phyloP scores from a whole-genome alignment of 306 rosid species.

The Notholithocarpus densiflorus region DNA sequence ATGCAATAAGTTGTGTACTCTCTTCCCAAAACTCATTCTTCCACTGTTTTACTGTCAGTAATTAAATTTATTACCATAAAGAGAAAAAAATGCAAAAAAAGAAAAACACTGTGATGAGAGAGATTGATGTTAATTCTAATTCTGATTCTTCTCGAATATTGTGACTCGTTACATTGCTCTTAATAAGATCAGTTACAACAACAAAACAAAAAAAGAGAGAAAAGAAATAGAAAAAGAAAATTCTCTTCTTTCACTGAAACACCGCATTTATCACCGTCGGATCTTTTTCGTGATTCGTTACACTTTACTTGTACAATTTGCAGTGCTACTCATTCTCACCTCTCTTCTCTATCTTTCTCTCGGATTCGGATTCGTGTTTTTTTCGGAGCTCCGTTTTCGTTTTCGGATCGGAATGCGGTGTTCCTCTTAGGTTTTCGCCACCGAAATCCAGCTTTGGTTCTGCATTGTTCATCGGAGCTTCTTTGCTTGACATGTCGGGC shows the following conservation, averaged over 20 bases:
- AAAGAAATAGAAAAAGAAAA: too few relatives aligned
- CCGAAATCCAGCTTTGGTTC: conserved; percentile 11
- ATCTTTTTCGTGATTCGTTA: conserved; percentile 14
- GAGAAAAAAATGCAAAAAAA: neutral
- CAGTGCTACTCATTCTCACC: too few relatives aligned
- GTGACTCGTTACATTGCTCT: conserved; percentile 1
- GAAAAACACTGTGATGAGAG: too few relatives aligned
- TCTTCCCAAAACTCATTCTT: too few relatives aligned
- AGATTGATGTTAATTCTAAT: neutral
- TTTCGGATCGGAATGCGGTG: conserved; percentile 35
- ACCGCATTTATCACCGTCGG: conserved; percentile 17
- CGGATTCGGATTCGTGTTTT: too few relatives aligned
- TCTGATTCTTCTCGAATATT: neutral
- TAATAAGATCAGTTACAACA: neutral
- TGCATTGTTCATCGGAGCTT: conserved; percentile 20
- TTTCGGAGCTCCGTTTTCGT: conserved; percentile 14
- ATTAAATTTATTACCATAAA: neutral
- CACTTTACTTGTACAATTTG: too few relatives aligned
- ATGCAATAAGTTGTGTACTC: too few relatives aligned
- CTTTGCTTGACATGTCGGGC: conserved; percentile 47
- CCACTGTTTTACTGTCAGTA: too few relatives aligned
- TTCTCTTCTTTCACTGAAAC: neutral
- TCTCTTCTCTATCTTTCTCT: too few relatives aligned
- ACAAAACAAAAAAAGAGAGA: fast-evolving
- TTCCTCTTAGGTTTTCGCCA: neutral